Base-by-base conservation (phyloP, 1,139 yeast species). In the Saccharomycopsis hybrid region DNA sequence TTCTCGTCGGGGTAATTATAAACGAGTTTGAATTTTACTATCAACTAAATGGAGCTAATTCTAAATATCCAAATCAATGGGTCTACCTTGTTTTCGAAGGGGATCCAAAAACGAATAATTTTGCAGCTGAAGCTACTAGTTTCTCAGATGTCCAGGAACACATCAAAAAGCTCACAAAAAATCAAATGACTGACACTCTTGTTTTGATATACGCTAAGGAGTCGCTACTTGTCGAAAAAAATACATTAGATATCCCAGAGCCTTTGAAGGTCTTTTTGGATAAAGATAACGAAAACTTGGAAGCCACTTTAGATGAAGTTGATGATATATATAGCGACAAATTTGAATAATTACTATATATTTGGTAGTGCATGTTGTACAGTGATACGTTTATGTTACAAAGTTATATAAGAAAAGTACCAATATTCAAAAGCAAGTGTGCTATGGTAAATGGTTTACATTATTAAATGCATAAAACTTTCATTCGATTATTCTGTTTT, bases 21-120 rank as follows among this genome's bases (percentile, higher is more conserved):
- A 62, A 56, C 39, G 59, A 62, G 29, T 48, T 53, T 2, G 60
- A 62, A 36, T 65, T 64, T 45, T 65, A 56, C 47, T 64, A 58
- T 46, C 51, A 57, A 9, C 29, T 50, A 4, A 43, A 40, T 27
- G 24, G 18, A 2, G 11, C 32, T 3, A 28, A 43, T 24, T 9
- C 38, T 9, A 13, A 4, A 5, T 43, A 18, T 28, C 48, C 50
- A n/a, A 25, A 30, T 11, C n/a, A 9, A 24, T 50, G 53, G 53
- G 53, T 50, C 2, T 43, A 50, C 32, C 13, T 43, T 13, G 39
- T 13, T 4, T 50, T 38, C 30, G 43, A 38, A 32, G 53, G 53
- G 5, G 44, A 43, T 40, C 28, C 47, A 24, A 38, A 18, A 18
- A 44, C 40, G 13, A 50, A 43, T 4, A 25, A 43, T 35, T 43